Conservation (phyloP, 495 filamentous ascomycete genomes). For the Aspergillus egyptiacus region DNA sequence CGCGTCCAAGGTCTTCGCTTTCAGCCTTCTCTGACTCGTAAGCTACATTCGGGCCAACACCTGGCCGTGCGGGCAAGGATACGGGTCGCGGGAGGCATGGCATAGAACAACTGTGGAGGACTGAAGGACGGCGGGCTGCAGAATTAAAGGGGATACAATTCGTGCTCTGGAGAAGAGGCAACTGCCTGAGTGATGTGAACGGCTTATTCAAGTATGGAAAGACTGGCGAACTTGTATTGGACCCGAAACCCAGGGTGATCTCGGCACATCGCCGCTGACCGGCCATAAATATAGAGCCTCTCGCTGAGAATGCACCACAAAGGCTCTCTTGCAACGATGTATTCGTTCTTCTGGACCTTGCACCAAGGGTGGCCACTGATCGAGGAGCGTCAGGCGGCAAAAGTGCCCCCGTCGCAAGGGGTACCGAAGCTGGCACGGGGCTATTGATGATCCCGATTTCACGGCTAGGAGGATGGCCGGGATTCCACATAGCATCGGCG, state of each 20-base stretch:
- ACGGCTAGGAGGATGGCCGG: neutral
- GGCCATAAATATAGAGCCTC: no score
- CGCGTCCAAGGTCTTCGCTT: neutral
- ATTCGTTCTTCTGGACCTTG: neutral
- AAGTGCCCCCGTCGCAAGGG: slow-evolving; percentile 9
- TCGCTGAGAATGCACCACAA: neutral
- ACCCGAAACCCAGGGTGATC: neutral
- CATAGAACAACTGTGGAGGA: slow-evolving; percentile 11
- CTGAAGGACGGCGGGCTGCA: neutral
- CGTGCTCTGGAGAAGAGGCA: neutral
- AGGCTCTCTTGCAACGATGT: neutral
- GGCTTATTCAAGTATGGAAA: neutral
- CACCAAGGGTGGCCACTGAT: neutral
- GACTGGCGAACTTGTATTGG: neutral
- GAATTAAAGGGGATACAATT: neutral
- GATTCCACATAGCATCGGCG: slow-evolving; percentile 28
- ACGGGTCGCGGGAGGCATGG: slow-evolving; percentile 12
- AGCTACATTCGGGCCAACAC: neutral
- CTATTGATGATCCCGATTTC: no score
- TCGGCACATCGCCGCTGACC: neutral
- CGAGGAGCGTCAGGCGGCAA: neutral
- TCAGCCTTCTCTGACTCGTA: neutral
- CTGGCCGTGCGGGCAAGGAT: neutral
- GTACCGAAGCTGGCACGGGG: neutral
- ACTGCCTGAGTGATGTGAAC: neutral